Evolutionary conservation across 345 rosid species (phyloP), one percentile per base, ranked within the genome.

Genomic region (Linum trigynum): DNA sequence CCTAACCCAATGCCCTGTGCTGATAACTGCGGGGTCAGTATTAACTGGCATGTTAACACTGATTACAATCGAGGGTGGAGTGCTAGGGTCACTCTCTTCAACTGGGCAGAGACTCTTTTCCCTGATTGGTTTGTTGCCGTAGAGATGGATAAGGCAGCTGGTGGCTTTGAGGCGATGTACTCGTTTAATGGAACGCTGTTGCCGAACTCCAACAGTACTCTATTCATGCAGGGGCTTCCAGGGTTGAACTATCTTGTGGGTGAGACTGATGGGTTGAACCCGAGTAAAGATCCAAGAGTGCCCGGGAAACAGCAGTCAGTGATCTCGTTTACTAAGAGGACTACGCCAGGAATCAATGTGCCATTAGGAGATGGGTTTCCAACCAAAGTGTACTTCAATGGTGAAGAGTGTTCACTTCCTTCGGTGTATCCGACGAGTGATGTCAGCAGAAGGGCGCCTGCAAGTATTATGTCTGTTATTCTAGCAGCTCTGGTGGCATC

Each of bases 281-380:
- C 95, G 8, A 62, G 15, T 39, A 87, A 74, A 67, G 84, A 79
- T 75, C 84, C 83, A 35, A 82, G 92, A 71, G 77, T 94, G 51
- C 97, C 99, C 0, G 99, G 99, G 60, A 94, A 94, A 67, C 99
- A 94, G 15, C 99, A 90, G 77, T 72, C 99, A 0, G 95, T 94
- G 11, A 64, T 94, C 66, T 86, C 92, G 42, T 94, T 94, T 71
- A 85, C 83, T 39, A 94, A 94, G 84, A 94, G 85, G 68, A 64
- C 41, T 10, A 85, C 84, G 2, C 90, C 96, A 0, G 92, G 91
- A 63, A 74, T 94, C 43, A 82, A 84, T 2, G 83, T 90, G 66
- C 78, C 85, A 36, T 82, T 71, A 11, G 84, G 96, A 1, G 99
- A 94, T 50, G 97, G 97, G 14, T 94, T 86, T 73, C 97, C 99